Evolutionary conservation across 495 filamentous ascomycete genomes (phyloP).

Genomic region (Immersiella caudata): DNA sequence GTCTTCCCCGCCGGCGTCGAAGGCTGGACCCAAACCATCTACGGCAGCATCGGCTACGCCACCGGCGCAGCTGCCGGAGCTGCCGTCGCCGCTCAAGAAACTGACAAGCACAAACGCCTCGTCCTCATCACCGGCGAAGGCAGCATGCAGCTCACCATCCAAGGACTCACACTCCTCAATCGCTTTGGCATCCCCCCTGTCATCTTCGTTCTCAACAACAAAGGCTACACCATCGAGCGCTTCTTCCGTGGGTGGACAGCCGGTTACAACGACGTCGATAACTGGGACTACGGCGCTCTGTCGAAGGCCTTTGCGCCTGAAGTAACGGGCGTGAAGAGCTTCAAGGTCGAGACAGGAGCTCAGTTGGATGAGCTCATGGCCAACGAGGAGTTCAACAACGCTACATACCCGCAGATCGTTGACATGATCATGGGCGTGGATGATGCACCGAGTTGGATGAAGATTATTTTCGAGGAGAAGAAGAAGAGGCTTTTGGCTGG

Average conservation of each 20-base stretch:
- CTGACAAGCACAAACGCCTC: slow-evolving; percentile 30
- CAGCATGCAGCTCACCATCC: slow-evolving; percentile 46
- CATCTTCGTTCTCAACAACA: slow-evolving; percentile 55
- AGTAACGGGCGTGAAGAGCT: slow-evolving; percentile 31
- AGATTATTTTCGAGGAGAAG: slow-evolving; percentile 22
- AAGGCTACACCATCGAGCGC: slow-evolving; percentile 58
- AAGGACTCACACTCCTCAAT: slow-evolving; percentile 43
- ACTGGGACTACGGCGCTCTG: slow-evolving; percentile 48
- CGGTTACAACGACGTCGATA: slow-evolving; percentile 54
- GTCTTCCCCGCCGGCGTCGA: slow-evolving; percentile 32
- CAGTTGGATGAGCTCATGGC: slow-evolving; percentile 43
- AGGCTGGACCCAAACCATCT: slow-evolving; percentile 44
- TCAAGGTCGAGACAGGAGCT: slow-evolving; percentile 39
- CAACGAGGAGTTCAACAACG: slow-evolving; percentile 42
- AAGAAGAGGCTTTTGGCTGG: not conserved
- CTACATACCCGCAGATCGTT: slow-evolving; percentile 42
- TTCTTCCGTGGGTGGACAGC: slow-evolving; percentile 51
- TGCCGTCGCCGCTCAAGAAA: slow-evolving; percentile 37
- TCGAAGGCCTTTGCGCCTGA: slow-evolving; percentile 44
- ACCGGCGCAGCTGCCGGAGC: slow-evolving; percentile 41
- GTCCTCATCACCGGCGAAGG: slow-evolving; percentile 48
- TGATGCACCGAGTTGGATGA: slow-evolving; percentile 27
- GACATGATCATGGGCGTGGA: slow-evolving; percentile 29
- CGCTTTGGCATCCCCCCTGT: slow-evolving; percentile 39
- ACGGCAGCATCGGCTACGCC: slow-evolving; percentile 48